A percentile compares a stretch with the other conserved stretches of the same genome.
Conservation (phyloP, 2,329 filamentous ascomycete species). For the Alternaria panax region DNA sequence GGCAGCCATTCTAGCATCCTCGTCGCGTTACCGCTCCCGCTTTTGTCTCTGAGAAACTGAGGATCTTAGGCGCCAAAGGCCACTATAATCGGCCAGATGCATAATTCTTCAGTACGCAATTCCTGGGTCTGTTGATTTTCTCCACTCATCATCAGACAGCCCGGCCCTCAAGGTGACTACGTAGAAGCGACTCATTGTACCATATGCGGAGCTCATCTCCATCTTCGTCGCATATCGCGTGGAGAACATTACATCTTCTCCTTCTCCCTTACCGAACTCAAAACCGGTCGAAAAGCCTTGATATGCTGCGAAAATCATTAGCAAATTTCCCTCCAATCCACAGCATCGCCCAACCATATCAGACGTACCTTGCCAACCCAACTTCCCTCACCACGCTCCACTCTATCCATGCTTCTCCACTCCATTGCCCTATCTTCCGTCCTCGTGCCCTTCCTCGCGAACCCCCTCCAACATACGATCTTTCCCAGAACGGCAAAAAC, state of each 20-base stretch:
- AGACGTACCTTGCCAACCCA: not conserved
- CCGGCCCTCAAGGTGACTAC: not conserved
- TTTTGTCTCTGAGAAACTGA: no score
- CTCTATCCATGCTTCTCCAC: not conserved
- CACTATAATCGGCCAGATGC: not conserved
- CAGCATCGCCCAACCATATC: not conserved
- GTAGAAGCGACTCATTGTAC: not conserved
- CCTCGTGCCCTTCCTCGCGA: not conserved
- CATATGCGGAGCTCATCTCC: not conserved
- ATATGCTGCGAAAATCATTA: not conserved
- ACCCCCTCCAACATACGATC: not conserved
- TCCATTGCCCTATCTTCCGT: not conserved
- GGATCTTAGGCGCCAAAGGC: not conserved
- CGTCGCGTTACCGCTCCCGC: no score
- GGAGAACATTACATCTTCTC: not conserved
- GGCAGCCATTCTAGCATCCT: not conserved
- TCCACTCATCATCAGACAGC: not conserved
- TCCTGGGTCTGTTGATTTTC: not conserved
- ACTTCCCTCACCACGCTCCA: not conserved
- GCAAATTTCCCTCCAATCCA: accelerated
- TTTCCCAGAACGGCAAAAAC: not conserved
- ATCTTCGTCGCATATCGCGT: not conserved
- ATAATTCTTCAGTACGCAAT: not conserved
- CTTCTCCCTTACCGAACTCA: not conserved
- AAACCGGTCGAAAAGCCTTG: not conserved